A percentile compares a stretch with the other conserved stretches of the same genome.
Conservation (phyloP, 208 protist genomes). For the Blechomonas ayalai region DNA sequence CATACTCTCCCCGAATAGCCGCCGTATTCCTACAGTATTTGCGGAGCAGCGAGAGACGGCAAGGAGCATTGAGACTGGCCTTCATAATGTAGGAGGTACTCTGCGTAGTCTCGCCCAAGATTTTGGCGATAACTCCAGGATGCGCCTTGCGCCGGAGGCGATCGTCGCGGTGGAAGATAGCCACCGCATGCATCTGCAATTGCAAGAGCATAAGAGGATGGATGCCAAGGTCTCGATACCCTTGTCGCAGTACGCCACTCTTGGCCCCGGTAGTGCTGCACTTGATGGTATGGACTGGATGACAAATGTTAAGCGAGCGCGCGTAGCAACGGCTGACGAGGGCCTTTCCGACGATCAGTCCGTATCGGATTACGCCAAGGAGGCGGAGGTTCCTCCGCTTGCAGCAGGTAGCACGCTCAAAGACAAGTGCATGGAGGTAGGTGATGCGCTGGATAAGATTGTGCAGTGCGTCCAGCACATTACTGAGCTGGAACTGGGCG, state of each 20-base stretch:
- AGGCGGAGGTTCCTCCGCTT: constrained; percentile 27
- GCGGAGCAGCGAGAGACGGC: constrained; percentile 26
- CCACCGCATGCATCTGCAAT: constrained; percentile 2
- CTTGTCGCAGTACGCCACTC: too few relatives aligned
- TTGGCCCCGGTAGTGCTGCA: too few relatives aligned
- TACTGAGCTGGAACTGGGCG: constrained; percentile 3
- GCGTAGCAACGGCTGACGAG: constrained; percentile 64
- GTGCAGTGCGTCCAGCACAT: constrained; percentile 15
- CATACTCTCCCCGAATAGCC: constrained; percentile 20
- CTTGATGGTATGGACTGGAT: constrained; percentile 15
- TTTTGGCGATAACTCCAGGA: constrained; percentile 13
- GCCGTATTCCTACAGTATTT: constrained; percentile 42
- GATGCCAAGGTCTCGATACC: too few relatives aligned
- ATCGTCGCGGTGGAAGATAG: constrained; percentile 16
- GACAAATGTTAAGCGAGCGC: constrained; percentile 31
- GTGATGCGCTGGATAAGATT: constrained; percentile 25
- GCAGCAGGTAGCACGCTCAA: constrained; percentile 9
- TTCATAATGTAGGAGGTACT: constrained; percentile 17
- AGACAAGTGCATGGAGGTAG: constrained; percentile 16
- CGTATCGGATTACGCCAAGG: constrained; percentile 63
- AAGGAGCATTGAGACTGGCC: constrained; percentile 13
- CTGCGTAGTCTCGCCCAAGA: constrained; percentile 22
- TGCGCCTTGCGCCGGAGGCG: constrained; percentile 13
- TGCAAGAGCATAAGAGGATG: too few relatives aligned
- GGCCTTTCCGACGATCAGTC: constrained; percentile 49